Evolutionary conservation across 164 flowering plant genomes (phyloP).

Genomic region (Berberis vulgaris): DNA sequence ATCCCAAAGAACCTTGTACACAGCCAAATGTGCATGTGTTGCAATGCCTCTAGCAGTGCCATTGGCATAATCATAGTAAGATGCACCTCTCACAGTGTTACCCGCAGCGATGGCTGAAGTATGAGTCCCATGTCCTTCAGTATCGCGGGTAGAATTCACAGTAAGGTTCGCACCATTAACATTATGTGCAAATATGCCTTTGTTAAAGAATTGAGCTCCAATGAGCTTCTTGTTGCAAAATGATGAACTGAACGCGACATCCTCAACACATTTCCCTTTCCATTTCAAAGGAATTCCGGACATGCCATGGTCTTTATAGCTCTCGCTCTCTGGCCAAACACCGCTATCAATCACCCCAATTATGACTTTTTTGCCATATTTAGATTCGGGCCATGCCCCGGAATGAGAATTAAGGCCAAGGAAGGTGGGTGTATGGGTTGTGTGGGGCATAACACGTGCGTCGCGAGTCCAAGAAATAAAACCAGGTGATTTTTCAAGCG

Average conservation of each 20-base stretch:
- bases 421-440: conserved; percentile 9
- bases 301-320: conserved; percentile 14
- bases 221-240: conserved; percentile 11
- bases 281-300: conserved; percentile 2
- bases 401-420: conserved; percentile 5
- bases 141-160: conserved; percentile 9
- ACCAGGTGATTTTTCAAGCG: conserved; percentile 1
- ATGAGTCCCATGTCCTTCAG: conserved; percentile 15
- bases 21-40: conserved; percentile 12
- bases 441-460: not conserved
- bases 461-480: conserved; percentile 4
- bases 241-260: not conserved
- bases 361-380: conserved; percentile 11
- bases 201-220: conserved; percentile 10
- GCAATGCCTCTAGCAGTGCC: conserved; percentile 16
- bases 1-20: conserved; percentile 14
- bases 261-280: conserved; percentile 11
- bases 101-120: conserved; percentile 16
- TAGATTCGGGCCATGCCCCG: conserved; percentile 11
- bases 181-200: conserved; percentile 3
- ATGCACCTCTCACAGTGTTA: conserved; percentile 5
- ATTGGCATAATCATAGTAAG: conserved; percentile 9
- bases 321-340: conserved; percentile 18
- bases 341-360: conserved; percentile 13
- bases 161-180: not conserved